phyloP scores from a whole-genome alignment of 306 rosid species.

The Cicer yamashitae region DNA sequence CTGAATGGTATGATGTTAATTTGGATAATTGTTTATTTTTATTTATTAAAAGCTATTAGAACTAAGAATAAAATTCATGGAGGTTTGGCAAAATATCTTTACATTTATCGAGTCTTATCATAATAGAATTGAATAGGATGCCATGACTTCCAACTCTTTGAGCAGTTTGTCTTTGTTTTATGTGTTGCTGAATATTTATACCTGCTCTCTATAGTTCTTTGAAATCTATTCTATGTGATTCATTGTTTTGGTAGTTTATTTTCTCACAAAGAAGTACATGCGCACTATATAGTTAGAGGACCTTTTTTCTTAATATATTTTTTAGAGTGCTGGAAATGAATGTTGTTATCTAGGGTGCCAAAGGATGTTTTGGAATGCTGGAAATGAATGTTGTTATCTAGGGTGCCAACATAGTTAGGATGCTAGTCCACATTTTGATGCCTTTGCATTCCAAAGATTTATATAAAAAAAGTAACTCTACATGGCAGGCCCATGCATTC shows the following conservation, averaged over 20 bases:
- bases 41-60: slow-evolving; percentile 26
- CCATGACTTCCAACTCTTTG: background rate
- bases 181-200: background rate
- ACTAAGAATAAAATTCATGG: background rate
- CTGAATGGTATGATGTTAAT: slow-evolving; percentile 78
- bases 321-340: no score
- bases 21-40: slow-evolving; percentile 10
- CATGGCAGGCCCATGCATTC: slow-evolving; percentile 33
- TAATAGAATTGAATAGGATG: slow-evolving; percentile 32
- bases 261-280: background rate
- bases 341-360: no score
- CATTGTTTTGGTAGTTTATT: slow-evolving; percentile 16
- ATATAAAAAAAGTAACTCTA: background rate
- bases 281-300: background rate
- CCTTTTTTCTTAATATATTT: no score
- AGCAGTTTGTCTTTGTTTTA: slow-evolving; percentile 20
- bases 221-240: slow-evolving; percentile 22
- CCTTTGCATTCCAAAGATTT: no score
- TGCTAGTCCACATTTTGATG: no score
- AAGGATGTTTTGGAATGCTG: no score
- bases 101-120: slow-evolving; percentile 6
- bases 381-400: no score
- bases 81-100: slow-evolving; percentile 23
- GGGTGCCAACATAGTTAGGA: no score
- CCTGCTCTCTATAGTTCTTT: slow-evolving; percentile 4